Conservation (phyloP, 352 stramenopile genomes). For the Phytophthora colocasiae region DNA sequence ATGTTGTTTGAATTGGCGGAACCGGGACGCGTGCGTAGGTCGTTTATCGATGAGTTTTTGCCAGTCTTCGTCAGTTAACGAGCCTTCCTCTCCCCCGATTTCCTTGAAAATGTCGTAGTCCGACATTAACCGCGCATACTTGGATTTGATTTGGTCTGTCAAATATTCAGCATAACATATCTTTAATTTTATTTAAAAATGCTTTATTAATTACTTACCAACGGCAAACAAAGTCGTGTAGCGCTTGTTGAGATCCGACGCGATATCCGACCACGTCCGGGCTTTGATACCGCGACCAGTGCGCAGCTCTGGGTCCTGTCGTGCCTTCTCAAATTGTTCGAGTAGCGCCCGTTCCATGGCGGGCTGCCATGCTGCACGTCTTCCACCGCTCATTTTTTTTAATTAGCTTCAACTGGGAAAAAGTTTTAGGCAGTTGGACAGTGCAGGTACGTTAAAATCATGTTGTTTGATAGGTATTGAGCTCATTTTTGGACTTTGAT, state of each 20-base stretch:
- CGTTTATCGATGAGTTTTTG: constrained; percentile 22
- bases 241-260: constrained; percentile 32
- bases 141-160: constrained; percentile 48
- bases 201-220: constrained; percentile 18
- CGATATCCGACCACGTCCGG: constrained; percentile 29
- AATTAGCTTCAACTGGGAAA: constrained; percentile 7
- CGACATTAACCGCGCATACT: constrained; percentile 40
- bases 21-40: constrained; percentile 28
- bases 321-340: constrained; percentile 44
- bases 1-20: constrained; percentile 39
- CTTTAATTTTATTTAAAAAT: constrained; percentile 2
- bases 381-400: constrained; percentile 32
- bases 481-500: background rate
- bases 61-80: constrained; percentile 28
- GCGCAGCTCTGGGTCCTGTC: constrained; percentile 27
- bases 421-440: constrained; percentile 25
- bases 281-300: constrained; percentile 33
- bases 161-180: background rate
- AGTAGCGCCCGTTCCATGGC: constrained; percentile 38
- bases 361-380: constrained; percentile 32
- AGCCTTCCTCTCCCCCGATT: constrained; percentile 10
- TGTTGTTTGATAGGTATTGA: constrained; percentile 9
- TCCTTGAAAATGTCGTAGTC: constrained; percentile 45
- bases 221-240: constrained; percentile 33
- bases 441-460: constrained; percentile 11